These are phyloP conservation scores for Rhodamnia argentea DNA, from an alignment of 345 rosid genomes.

Conservation along the genomic window DNA sequence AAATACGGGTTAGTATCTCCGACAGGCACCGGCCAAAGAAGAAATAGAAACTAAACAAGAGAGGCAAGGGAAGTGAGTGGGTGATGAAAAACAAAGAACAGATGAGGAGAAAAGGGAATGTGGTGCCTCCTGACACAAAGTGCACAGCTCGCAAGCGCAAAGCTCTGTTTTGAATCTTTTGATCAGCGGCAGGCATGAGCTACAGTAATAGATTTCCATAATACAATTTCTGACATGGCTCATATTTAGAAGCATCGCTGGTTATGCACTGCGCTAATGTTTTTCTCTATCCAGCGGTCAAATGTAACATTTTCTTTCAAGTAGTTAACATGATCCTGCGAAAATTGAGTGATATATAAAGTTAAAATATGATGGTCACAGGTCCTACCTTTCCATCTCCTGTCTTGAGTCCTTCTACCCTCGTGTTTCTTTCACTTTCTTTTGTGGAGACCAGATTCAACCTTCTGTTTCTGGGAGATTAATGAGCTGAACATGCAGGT, in stretches of 20 bases:
- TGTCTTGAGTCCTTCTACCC: not conserved
- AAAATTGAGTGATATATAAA: not conserved
- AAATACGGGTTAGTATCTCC: too few species aligned
- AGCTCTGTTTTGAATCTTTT: conserved; percentile 59
- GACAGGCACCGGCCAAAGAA: too few species aligned
- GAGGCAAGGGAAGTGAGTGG: too few species aligned
- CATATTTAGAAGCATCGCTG: too few species aligned
- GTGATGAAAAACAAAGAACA: conserved; percentile 64
- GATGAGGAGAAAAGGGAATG: conserved; percentile 65
- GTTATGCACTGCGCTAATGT: too few species aligned
- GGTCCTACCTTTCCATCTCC: not conserved
- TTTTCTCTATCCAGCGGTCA: too few species aligned
- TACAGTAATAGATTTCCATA: too few species aligned
- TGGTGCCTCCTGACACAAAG: conserved; percentile 64
- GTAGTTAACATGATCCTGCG: too few species aligned
- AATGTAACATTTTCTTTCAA: too few species aligned
- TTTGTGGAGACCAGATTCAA: not conserved
- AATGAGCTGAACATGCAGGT: not conserved
- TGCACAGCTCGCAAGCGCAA: conserved; percentile 81
- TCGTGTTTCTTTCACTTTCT: not conserved
- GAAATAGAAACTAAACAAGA: too few species aligned
- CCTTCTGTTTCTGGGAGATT: not conserved
- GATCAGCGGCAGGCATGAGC: not conserved
- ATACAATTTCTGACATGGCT: too few species aligned
- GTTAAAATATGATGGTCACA: not conserved